Conservation (phyloP, 1,139 yeast genomes). For the Lizanozyma gosingica region DNA sequence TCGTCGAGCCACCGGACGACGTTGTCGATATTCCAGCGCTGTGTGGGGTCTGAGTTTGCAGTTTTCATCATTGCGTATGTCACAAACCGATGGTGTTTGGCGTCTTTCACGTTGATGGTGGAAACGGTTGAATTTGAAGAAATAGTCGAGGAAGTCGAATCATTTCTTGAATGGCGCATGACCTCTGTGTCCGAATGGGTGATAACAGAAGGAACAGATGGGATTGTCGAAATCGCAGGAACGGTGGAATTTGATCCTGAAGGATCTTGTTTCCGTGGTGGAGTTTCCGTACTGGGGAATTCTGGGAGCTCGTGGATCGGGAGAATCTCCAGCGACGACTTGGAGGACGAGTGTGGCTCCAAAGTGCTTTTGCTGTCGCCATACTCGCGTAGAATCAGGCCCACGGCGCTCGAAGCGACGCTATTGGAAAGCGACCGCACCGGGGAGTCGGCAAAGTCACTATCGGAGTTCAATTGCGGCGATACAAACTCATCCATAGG, state of each 20-base stretch:
- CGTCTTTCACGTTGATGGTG: slow-evolving; percentile 23
- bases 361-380: slow-evolving; percentile 20
- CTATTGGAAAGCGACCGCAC: slow-evolving; percentile 3
- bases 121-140: slow-evolving; percentile 24
- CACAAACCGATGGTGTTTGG: slow-evolving; percentile 33
- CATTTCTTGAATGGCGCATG: slow-evolving; percentile 23
- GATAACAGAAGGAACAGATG: too few relatives aligned
- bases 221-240: too few relatives aligned
- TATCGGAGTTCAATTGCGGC: slow-evolving; percentile 2
- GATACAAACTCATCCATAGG: slow-evolving; percentile 1
- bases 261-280: not conserved
- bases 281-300: not conserved
- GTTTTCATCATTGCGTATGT: slow-evolving; percentile 39
- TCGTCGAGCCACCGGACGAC: slow-evolving; percentile 61
- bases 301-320: slow-evolving; percentile 1
- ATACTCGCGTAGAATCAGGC: slow-evolving; percentile 25
- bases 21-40: slow-evolving; percentile 57
- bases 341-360: slow-evolving; percentile 7
- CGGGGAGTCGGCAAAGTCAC: not conserved
- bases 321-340: slow-evolving; percentile 4
- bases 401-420: slow-evolving; percentile 12
- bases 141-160: slow-evolving; percentile 28
- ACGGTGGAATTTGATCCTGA: slow-evolving; percentile 1
- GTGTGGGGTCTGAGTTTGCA: slow-evolving; percentile 13
- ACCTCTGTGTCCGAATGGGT: not conserved